These are phyloP conservation scores for Candida mesenterica DNA, from an alignment of 1,139 yeast genomes.

Conservation along the genomic window DNA sequence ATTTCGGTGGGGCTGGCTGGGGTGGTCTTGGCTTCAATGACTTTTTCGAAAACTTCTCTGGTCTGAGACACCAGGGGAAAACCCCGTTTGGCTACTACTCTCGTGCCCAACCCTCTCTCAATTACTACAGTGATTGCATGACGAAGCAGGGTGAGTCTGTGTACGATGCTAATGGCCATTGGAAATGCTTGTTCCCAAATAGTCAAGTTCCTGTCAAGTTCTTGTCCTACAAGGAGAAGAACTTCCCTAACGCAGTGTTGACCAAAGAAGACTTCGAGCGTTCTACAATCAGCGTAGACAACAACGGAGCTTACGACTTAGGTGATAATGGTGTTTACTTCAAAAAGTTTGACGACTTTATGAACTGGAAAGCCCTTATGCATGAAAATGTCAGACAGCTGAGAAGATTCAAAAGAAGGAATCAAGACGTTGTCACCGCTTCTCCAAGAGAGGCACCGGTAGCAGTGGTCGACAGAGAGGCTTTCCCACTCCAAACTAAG, in stretches of 20 bases:
- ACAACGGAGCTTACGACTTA: conserved; percentile 31
- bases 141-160: conserved; percentile 64
- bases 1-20: neutral
- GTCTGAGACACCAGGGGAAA: conserved; percentile 13
- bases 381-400: conserved; percentile 27
- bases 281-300: conserved; percentile 7
- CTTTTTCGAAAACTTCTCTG: conserved; percentile 2
- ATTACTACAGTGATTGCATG: conserved; percentile 61
- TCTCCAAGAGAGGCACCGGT: neutral
- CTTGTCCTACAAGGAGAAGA: conserved; percentile 28
- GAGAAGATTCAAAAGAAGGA: neutral
- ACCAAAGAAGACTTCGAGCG: conserved; percentile 50
- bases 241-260: conserved; percentile 31
- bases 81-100: conserved; percentile 53
- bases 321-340: conserved; percentile 48
- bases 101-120: conserved; percentile 60
- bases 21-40: neutral
- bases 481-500: too few species aligned
- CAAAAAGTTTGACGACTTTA: conserved; percentile 58
- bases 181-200: conserved; percentile 85
- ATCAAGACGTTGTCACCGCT: neutral
- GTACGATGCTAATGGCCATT: conserved; percentile 79
- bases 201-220: conserved; percentile 39
- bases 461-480: neutral
- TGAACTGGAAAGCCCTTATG: conserved; percentile 68